phyloP scores from a whole-genome alignment of 2,329 filamentous ascomycete species.

The Colletotrichum eleusines region DNA sequence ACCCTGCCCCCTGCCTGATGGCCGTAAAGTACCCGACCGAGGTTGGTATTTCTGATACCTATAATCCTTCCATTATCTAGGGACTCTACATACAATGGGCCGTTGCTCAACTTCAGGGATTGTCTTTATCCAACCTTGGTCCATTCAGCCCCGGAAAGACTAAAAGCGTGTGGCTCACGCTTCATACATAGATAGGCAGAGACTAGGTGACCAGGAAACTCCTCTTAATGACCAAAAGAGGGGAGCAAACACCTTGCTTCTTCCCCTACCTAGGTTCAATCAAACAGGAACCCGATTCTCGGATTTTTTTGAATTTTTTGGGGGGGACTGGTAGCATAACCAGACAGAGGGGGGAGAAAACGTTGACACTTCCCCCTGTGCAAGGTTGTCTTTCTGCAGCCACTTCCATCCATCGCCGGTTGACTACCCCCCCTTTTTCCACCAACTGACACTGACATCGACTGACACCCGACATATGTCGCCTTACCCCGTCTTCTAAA shows the following conservation, averaged over 20 bases:
- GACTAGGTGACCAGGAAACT: background rate
- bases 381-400: conserved; percentile 25
- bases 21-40: background rate
- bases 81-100: background rate
- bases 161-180: background rate
- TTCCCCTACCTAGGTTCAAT: conserved; percentile 15
- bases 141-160: conserved; percentile 1
- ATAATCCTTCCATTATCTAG: too few relatives aligned
- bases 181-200: background rate
- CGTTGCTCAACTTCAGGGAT: background rate
- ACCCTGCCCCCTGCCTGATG: background rate
- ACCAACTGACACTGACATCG: background rate
- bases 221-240: background rate
- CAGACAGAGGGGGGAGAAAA: background rate
- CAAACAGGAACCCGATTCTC: background rate
- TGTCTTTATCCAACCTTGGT: background rate
- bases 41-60: background rate
- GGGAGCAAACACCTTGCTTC: conserved; percentile 7
- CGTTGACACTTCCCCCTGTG: background rate
- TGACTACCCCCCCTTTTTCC: background rate
- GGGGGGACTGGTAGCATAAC: background rate
- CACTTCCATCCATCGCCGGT: conserved; percentile 18
- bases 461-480: conserved; percentile 13
- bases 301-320: background rate
- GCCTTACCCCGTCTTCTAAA: background rate